Base-by-base conservation (phyloP, 2,329 filamentous ascomycete genomes). In the Huntiella decipiens region DNA sequence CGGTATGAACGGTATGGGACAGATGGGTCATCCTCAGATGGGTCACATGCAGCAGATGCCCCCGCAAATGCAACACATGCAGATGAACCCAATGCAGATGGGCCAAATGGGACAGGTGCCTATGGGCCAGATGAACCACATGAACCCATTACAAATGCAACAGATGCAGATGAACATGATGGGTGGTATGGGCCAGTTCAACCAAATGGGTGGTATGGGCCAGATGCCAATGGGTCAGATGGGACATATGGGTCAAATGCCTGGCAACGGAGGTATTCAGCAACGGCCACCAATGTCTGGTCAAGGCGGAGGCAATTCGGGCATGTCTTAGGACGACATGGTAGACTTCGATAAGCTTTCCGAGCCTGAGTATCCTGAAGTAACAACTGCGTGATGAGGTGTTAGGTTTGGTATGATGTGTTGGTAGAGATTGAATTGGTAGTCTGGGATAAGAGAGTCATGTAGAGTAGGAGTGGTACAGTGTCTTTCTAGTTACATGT, bases 301-400 rank as follows among this genome's bases (percentile, higher is more conserved):
- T 10, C 47, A 46, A 36, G 47, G 43, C 28, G 47, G 47, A 12
- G 42, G 42, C 35, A 34, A 33, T 44, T 43, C 43, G 8, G 47
- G 47, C 12, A 45, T 49, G 47, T 45, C 47, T 11, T 49, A 49
- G 47, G 38, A 49, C n/a, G 47, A 46, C 37, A 49, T 49, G 38
- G 19, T 46, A 10, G 43, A 43, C 15, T 34, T 32, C 34, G 40
- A 43, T 32, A 31, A 43, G 15, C 40, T 43, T 31, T 33, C 40
- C 17, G 31, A 12, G 12, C 17, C 38, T 19, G 38, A 39, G 12
- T 17, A 17, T 16, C 38, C 12, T 28, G 22, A 28, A 28, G 22
- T 28, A 28, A 28, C 22, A 28, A 28, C 22, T 28, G 6, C 22
- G 22, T 33, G 41, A 34, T 35, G 22, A 34, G 16, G 41, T 13